Evolutionary conservation across 257 asterid species (phyloP).

Genomic region (Solanum paucissectum): DNA sequence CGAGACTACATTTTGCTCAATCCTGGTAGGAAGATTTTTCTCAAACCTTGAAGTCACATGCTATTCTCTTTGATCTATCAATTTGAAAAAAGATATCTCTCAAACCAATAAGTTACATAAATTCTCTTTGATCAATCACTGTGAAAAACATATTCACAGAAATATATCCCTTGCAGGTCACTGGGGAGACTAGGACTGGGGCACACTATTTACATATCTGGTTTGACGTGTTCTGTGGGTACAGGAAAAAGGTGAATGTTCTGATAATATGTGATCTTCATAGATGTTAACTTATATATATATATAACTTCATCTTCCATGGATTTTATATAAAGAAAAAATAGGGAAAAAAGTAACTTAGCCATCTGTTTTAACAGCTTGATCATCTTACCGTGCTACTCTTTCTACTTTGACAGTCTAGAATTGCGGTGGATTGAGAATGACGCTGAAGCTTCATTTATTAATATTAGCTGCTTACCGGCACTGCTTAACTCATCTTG

Average conservation of each 20-base stretch:
- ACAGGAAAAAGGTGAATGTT: constrained; percentile 39
- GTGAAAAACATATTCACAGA: not conserved
- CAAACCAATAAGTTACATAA: not conserved
- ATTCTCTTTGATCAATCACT: not conserved
- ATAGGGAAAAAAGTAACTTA: not conserved
- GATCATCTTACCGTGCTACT: not conserved
- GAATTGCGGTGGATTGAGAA: constrained; percentile 69
- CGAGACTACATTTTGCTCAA: constrained; percentile 50
- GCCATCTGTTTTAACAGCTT: not conserved
- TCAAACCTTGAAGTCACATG: not conserved
- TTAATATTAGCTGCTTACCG: constrained; percentile 75
- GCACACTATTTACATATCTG: constrained; percentile 66
- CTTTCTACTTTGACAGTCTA: constrained; percentile 36
- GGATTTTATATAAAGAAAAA: not conserved
- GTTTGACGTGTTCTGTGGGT: constrained; percentile 53
- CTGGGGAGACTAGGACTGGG: constrained; percentile 64
- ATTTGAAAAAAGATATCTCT: not conserved
- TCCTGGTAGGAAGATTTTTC: constrained; percentile 43
- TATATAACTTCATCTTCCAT: not conserved
- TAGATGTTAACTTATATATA: not conserved
- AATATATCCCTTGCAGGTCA: constrained; percentile 45
- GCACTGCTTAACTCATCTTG: constrained; percentile 68
- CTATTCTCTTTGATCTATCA: not conserved
- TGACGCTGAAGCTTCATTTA: constrained; percentile 50
- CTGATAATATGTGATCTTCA: not conserved